Percentiles rank a stretch among this genome's conserved stretches.
Conservation (phyloP, 805 yeast species). For the Kodamaea leandrae region DNA sequence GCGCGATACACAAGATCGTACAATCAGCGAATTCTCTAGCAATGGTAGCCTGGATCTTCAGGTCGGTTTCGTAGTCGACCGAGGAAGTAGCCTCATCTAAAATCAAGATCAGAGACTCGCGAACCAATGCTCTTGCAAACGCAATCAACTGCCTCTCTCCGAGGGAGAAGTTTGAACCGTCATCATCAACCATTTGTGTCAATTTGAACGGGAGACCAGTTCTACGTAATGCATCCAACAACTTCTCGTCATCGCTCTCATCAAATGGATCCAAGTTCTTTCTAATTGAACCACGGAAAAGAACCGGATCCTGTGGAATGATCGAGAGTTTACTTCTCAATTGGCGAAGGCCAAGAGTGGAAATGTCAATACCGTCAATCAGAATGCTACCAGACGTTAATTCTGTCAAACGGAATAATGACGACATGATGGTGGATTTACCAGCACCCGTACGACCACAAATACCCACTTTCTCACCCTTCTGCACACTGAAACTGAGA, state of each 20-base stretch:
- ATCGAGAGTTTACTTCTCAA: constrained; percentile 59
- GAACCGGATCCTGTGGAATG: constrained; percentile 71
- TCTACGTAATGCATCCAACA: constrained; percentile 60
- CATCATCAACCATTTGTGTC: constrained; percentile 54
- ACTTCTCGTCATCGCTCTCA: constrained; percentile 44
- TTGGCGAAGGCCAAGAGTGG: constrained; percentile 50
- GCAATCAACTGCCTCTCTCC: constrained; percentile 81
- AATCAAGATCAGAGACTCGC: constrained; percentile 71
- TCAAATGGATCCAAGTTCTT: constrained; percentile 63
- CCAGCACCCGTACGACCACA: constrained; percentile 95
- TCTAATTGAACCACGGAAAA: constrained; percentile 58
- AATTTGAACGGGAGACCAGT: constrained; percentile 52
- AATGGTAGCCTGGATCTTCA: constrained; percentile 73
- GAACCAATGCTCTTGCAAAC: constrained; percentile 76
- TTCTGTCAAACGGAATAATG: constrained; percentile 56
- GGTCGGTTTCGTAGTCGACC: constrained; percentile 85
- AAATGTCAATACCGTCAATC: constrained; percentile 59
- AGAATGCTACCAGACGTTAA: constrained; percentile 45
- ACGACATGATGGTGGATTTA: constrained; percentile 64
- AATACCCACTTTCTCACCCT: constrained; percentile 73
- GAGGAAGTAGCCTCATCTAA: constrained; percentile 82
- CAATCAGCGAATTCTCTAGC: constrained; percentile 63
- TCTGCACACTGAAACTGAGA: constrained; percentile 41
- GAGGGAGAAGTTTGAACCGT: constrained; percentile 68
- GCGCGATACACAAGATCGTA: constrained; percentile 86